Conservation (phyloP, 2,329 filamentous ascomycete species). For the Penicillium verrucosum region DNA sequence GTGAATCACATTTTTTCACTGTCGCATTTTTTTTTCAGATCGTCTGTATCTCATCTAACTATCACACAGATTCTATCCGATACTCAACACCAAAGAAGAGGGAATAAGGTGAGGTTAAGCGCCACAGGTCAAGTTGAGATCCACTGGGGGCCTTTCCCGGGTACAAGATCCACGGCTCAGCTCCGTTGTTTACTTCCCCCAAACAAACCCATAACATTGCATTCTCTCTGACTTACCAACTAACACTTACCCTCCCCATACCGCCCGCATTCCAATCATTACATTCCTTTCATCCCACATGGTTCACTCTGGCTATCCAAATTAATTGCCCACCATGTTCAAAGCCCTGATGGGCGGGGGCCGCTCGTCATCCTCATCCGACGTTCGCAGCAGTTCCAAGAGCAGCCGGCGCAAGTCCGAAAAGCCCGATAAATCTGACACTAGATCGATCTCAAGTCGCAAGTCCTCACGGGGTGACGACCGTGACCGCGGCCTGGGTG, state of each 20-base stretch:
- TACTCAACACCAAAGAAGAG: background rate
- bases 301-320: constrained; percentile 25
- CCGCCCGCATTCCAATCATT: constrained; percentile 1
- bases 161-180: constrained; percentile 10
- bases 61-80: background rate
- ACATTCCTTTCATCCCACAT: constrained; percentile 27
- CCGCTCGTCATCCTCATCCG: constrained; percentile 32
- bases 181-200: constrained; percentile 12
- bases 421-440: constrained; percentile 25
- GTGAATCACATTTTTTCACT: constrained; percentile 8
- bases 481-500: constrained; percentile 42
- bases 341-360: constrained; percentile 38
- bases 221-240: constrained; percentile 4
- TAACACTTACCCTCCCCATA: constrained; percentile 3
- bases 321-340: constrained; percentile 38
- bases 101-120: background rate
- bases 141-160: constrained; percentile 1
- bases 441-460: constrained; percentile 37
- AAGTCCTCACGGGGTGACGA: constrained; percentile 48
- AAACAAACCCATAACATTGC: constrained; percentile 28
- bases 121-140: background rate
- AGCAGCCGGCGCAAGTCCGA: constrained; percentile 30
- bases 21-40: background rate
- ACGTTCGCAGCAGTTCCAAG: constrained; percentile 33
- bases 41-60: constrained; percentile 1